phyloP scores from a whole-genome alignment of 2,329 filamentous ascomycete genomes.

The Trichocomaceae sp. region DNA sequence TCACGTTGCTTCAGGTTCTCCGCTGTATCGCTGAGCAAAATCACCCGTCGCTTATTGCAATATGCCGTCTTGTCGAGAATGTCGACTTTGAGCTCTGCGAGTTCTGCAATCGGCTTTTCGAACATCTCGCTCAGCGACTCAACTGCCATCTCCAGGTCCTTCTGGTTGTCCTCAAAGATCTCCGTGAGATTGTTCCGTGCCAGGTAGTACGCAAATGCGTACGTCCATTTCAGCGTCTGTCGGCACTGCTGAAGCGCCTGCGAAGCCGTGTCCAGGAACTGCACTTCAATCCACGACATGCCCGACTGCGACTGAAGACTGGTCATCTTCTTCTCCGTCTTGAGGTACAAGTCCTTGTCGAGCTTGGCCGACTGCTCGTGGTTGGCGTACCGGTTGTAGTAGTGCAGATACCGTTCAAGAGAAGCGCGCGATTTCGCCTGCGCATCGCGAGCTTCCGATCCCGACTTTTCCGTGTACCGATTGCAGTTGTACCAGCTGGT shows the following conservation, averaged over 20 bases:
- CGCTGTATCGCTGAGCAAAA: slow-evolving; percentile 84
- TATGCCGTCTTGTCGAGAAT: slow-evolving; percentile 99
- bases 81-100: slow-evolving; percentile 83
- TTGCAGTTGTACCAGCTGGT: slow-evolving; percentile 99
- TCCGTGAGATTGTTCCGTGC: slow-evolving; percentile 89
- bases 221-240: slow-evolving; percentile 99
- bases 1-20: slow-evolving; percentile 83
- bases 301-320: slow-evolving; percentile 87
- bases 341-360: slow-evolving; percentile 90
- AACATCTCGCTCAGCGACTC: slow-evolving; percentile 99
- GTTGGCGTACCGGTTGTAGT: slow-evolving; percentile 98
- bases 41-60: slow-evolving; percentile 85
- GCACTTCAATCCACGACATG: slow-evolving; percentile 98
- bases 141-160: slow-evolving; percentile 93
- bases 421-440: slow-evolving; percentile 87
- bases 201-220: slow-evolving; percentile 98
- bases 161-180: slow-evolving; percentile 98
- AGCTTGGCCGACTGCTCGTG: slow-evolving; percentile 96
- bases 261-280: slow-evolving; percentile 89
- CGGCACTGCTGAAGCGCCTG: slow-evolving; percentile 91
- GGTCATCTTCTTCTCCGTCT: slow-evolving; percentile 99
- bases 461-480: slow-evolving; percentile 92
- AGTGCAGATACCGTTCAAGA: slow-evolving; percentile 92
- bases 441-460: slow-evolving; percentile 79
- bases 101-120: slow-evolving; percentile 85